Evolutionary conservation across 306 rosid genomes (phyloP).

Genomic region (Echinosophora koreensis): DNA sequence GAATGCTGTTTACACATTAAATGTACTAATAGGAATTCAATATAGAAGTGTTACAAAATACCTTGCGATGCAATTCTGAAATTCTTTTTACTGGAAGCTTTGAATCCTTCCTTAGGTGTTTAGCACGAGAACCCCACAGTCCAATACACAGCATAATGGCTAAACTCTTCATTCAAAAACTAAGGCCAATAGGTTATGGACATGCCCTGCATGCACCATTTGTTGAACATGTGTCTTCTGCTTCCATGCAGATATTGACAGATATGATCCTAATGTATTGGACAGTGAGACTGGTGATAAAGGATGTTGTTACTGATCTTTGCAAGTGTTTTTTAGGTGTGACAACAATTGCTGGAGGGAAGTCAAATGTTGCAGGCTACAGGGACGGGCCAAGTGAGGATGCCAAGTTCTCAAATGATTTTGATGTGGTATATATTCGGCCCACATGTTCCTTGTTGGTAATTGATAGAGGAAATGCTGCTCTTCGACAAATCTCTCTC

Average conservation of each 20-base stretch:
- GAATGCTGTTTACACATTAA: conserved; percentile 26
- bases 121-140: conserved; percentile 8
- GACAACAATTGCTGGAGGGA: conserved; percentile 99
- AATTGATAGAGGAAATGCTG: conserved; percentile 97
- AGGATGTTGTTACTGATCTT: conserved; percentile 31
- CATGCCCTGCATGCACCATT: conserved; percentile 8
- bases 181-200: background rate
- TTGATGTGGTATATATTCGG: conserved; percentile 83
- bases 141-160: conserved; percentile 11
- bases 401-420: conserved; percentile 96
- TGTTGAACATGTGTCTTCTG: conserved; percentile 16
- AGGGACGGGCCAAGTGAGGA: conserved; percentile 99
- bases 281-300: conserved; percentile 27
- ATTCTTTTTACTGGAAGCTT: conserved; percentile 20
- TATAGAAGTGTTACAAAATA: conserved; percentile 19
- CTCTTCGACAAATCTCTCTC: conserved; percentile 91
- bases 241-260: conserved; percentile 1
- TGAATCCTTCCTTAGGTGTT: conserved; percentile 35
- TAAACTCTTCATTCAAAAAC: conserved; percentile 28
- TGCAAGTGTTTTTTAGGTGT: conserved; percentile 66
- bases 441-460: conserved; percentile 95
- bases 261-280: conserved; percentile 19
- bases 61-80: conserved; percentile 21
- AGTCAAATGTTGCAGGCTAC: conserved; percentile 89
- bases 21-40: conserved; percentile 8